Evolutionary conservation across 352 stramenopile species (phyloP), one percentile per base, ranked within the genome.

Genomic region (Aphanomyces euteiches): DNA sequence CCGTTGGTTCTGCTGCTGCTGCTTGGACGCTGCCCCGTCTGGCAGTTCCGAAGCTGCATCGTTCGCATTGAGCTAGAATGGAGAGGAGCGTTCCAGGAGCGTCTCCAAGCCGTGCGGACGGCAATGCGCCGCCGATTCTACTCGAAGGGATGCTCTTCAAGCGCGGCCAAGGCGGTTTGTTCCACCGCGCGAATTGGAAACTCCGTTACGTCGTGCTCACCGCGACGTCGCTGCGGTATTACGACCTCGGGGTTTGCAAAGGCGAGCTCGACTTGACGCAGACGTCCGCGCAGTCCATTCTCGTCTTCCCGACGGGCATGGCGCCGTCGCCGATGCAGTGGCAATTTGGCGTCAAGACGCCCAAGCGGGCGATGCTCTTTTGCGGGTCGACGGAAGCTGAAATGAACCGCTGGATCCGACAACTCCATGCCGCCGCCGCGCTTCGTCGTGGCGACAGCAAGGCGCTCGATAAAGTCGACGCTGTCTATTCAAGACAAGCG

Each of bases 361-460:
- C 59, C 59, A 67, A 67, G 43, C 59, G 59, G 5, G 41, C 41
- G 8, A 67, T 67, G 59, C 39, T 67, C 17, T 67, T 67, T 50
- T 54, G 41, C 3, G 59, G 39, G 7, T n/a, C 41, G 4, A 67
- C 13, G 5, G 59, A 67, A 50, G 48, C 19, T 10, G 59, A 67
- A 19, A 67, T 67, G 59, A 67, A 67, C 59, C 41, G 28, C 6
- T 67, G 59, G 59, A 38, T 67, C 5, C 59, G 59, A n/a, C 28
- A 39, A 17, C 41, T 67, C 10, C 59, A 67, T 40, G 36, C 56
- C 21, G 59, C 59, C 28, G 12, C 56, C 36, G 59, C 59, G 13
- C 21, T 67, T 5, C 41, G 48, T 21, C 41, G 43, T 7, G 40
- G 37, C 43, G 43, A 67, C 43, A 5, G 34, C 19, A 13, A 7